Evolutionary conservation across 2,329 filamentous ascomycete species (phyloP).

Genomic region (Trichoderma simmonsii): DNA sequence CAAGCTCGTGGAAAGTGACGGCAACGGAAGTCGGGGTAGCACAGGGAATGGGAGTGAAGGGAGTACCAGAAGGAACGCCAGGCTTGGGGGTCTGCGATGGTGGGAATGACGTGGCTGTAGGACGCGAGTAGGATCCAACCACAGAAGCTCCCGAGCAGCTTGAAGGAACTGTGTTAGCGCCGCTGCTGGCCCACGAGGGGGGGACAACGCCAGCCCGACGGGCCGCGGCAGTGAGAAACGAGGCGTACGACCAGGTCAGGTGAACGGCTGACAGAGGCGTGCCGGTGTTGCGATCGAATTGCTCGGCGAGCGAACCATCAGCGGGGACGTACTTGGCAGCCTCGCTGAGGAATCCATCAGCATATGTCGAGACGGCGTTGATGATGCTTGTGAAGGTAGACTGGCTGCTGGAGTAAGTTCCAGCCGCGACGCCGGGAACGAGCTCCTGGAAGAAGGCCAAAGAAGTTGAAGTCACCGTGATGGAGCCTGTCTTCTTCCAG

Average conservation of each 20-base stretch:
- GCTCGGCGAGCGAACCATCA: slow-evolving; percentile 65
- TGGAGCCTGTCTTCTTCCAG: slow-evolving; percentile 61
- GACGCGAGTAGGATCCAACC: slow-evolving; percentile 50
- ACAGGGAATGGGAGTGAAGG: slow-evolving; percentile 37
- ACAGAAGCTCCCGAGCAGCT: slow-evolving; percentile 47
- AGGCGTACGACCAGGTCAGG: slow-evolving; percentile 71
- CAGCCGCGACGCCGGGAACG: slow-evolving; percentile 53
- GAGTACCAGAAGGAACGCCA: slow-evolving; percentile 29
- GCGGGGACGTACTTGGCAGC: slow-evolving; percentile 59
- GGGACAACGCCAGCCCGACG: slow-evolving; percentile 56
- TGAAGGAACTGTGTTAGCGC: slow-evolving; percentile 47
- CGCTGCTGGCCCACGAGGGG: slow-evolving; percentile 51
- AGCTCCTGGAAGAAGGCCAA: slow-evolving; percentile 70
- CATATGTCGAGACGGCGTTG: slow-evolving; percentile 55
- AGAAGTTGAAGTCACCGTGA: slow-evolving; percentile 63
- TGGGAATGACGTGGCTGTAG: slow-evolving; percentile 49
- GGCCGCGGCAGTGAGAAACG: slow-evolving; percentile 61
- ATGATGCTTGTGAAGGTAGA: slow-evolving; percentile 53
- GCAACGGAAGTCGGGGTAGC: slow-evolving; percentile 45
- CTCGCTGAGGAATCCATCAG: slow-evolving; percentile 59
- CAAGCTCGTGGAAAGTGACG: slow-evolving; percentile 61
- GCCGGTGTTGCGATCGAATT: slow-evolving; percentile 56
- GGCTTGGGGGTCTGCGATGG: slow-evolving; percentile 44
- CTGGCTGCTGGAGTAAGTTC: slow-evolving; percentile 56
- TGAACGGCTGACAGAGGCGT: slow-evolving; percentile 60